Percentiles rank a stretch among this genome's conserved stretches.
These are phyloP conservation scores for Drosera capensis DNA, from an alignment of 148 eudicot genomes.

Conservation along the genomic window DNA sequence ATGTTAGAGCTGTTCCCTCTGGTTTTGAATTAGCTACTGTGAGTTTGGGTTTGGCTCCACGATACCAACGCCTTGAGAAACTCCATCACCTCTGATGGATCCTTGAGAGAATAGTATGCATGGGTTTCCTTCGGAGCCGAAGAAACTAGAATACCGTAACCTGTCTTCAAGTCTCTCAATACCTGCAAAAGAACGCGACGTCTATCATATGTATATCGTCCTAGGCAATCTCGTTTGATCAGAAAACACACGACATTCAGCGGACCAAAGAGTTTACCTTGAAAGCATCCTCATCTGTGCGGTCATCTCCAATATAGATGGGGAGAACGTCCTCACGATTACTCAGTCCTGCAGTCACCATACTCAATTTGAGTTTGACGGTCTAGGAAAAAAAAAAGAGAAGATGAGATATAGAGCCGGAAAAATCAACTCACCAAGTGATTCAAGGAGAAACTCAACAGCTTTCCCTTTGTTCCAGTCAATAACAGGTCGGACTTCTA, in stretches of 20 bases:
- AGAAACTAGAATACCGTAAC: conserved; percentile 84
- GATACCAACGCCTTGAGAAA: conserved; percentile 53
- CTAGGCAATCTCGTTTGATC: background rate
- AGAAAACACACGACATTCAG: background rate
- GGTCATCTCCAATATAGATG: conserved; percentile 89
- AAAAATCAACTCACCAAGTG: conserved; percentile 75
- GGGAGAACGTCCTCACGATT: conserved; percentile 71
- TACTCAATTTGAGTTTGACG: background rate
- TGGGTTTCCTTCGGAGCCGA: conserved; percentile 74
- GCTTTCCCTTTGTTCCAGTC: conserved; percentile 99
- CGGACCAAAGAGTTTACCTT: conserved; percentile 30
- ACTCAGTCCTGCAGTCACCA: conserved; percentile 32
- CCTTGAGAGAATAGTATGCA: conserved; percentile 72
- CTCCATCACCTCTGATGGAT: conserved; percentile 90
- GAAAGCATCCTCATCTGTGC: conserved; percentile 96
- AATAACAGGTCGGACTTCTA: conserved; percentile 86
- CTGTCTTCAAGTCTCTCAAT: conserved; percentile 56
- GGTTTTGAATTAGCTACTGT: background rate
- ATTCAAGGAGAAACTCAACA: conserved; percentile 76
- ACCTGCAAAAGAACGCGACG: conserved; percentile 22
- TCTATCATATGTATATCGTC: background rate
- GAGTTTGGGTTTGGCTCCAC: conserved; percentile 15
- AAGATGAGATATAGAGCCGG: too few relatives aligned
- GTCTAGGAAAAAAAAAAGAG: background rate
- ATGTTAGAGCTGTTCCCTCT: background rate